Evolutionary conservation across 352 stramenopile species (phyloP).

Genomic region (Pythium vanterpoolii): DNA sequence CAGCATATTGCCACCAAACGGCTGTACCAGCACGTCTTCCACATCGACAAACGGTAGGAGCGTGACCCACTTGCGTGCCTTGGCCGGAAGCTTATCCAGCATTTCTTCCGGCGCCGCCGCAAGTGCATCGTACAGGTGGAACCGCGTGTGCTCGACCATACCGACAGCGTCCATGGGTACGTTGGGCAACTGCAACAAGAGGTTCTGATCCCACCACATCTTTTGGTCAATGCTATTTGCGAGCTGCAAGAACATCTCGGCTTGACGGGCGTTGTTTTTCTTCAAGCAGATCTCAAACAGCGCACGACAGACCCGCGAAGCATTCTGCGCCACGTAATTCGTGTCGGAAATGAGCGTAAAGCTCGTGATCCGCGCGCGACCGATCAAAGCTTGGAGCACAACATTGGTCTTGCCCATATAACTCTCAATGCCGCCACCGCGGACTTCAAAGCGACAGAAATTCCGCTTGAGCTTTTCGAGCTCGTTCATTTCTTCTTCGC

Average conservation of each 20-base stretch:
- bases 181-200: conserved; percentile 92
- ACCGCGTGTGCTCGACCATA: conserved; percentile 78
- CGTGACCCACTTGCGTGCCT: conserved; percentile 68
- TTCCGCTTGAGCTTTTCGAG: conserved; percentile 90
- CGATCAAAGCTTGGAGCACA: conserved; percentile 90
- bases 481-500: conserved; percentile 94
- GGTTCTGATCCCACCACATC: conserved; percentile 96
- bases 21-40: conserved; percentile 83
- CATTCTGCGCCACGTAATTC: conserved; percentile 99
- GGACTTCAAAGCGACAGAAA: conserved; percentile 86
- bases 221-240: conserved; percentile 97
- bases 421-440: conserved; percentile 89
- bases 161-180: conserved; percentile 85
- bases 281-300: conserved; percentile 99
- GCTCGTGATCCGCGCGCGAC: conserved; percentile 79
- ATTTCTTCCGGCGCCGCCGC: conserved; percentile 27
- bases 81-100: conserved; percentile 34
- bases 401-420: conserved; percentile 96
- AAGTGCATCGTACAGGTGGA: conserved; percentile 63
- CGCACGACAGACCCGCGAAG: conserved; percentile 94
- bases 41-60: conserved; percentile 69
- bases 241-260: conserved; percentile 93
- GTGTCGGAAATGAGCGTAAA: conserved; percentile 99
- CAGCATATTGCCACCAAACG: conserved; percentile 95
- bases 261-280: conserved; percentile 81